Evolutionary conservation across 2,329 filamentous ascomycete species (phyloP), one percentile per base, ranked within the genome.

Genomic region (Byssothecium circinans): DNA sequence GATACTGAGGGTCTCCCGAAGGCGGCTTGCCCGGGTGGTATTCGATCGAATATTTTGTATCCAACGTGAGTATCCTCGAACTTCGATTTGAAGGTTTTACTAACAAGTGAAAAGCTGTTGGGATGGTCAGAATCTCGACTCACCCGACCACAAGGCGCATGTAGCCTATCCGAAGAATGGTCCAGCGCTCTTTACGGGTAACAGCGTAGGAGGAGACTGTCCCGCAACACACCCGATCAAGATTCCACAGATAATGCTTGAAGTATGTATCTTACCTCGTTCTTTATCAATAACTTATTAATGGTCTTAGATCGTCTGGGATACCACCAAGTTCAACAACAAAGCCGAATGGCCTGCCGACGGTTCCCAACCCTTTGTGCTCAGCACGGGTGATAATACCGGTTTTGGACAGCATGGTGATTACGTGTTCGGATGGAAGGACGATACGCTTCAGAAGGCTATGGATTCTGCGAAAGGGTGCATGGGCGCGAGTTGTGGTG

Each of bases 91-190:
- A 4, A 10, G 18, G 4, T 18, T 8, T 32, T 12, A 19, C 25
- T 40, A 25, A 35, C 8, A 18, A 6, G 20, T 30, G 12, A 17
- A 22, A 40, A 59, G 49, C 30, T 52, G 33, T 39, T 74, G 72
- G 73, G 73, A 77, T 46, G 76, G 18, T 45, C 62, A 1, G 76
- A 85, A n/a, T n/a, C n/a, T n/a, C n/a, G n/a, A n/a, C n/a, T n/a
- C n/a, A n/a, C n/a, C n/a, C n/a, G n/a, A n/a, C 65, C 82, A 85
- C 74, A 78, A 77, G 68, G 74, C 74, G 50, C 83, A 76, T 54
- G 71, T 76, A 12, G 66, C 75, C 6, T 76, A 76, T 45, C 74
- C 75, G 1, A 62, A 54, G 20, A 64, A 52, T 17, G 64, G 62
- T 1, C 61, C 62, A 11, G 53, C 57, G 11, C 7, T 43, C 0